These are phyloP conservation scores for Boletus chippewaensis DNA, from an alignment of 1,284 basidiomycete genomes.

Conservation along the genomic window DNA sequence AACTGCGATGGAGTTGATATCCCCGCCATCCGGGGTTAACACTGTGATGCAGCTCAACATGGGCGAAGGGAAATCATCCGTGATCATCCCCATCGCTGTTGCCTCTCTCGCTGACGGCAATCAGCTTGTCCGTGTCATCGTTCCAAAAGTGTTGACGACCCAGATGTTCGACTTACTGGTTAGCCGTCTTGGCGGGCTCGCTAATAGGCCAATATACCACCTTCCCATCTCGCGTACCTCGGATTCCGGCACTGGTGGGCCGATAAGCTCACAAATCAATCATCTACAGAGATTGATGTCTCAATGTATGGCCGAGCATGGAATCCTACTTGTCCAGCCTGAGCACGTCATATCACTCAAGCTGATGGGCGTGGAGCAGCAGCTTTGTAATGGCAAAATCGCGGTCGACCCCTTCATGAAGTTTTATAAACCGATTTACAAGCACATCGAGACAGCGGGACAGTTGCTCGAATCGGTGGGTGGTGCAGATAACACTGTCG, in stretches of 20 bases:
- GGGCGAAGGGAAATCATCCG: constrained; percentile 4
- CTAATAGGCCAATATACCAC: constrained; percentile 41
- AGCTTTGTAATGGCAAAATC: constrained; percentile 7
- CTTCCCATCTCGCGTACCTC: constrained; percentile 41
- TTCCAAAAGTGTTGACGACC: constrained; percentile 38
- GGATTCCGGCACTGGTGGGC: rapidly evolving
- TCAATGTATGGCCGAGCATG: constrained; percentile 34
- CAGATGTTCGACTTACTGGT: constrained; percentile 47
- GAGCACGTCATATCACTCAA: constrained; percentile 44
- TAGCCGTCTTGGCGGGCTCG: constrained; percentile 38
- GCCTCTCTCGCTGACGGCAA: constrained; percentile 38
- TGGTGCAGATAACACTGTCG: no score
- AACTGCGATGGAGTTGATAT: constrained; percentile 42
- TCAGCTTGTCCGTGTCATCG: constrained; percentile 42
- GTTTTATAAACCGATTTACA: not conserved
- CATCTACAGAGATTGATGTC: constrained; percentile 25
- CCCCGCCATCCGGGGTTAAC: constrained; percentile 25
- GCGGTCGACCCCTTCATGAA: rapidly evolving
- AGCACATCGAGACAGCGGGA: not conserved
- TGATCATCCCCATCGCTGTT: constrained; percentile 44
- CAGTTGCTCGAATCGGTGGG: no score
- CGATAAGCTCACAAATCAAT: constrained; percentile 13
- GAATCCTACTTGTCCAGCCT: constrained; percentile 42
- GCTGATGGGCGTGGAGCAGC: constrained; percentile 9
- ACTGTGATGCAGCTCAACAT: not conserved